Evolutionary conservation across 139 green algal species (phyloP).

Genomic region (Picochlorum sp.): DNA sequence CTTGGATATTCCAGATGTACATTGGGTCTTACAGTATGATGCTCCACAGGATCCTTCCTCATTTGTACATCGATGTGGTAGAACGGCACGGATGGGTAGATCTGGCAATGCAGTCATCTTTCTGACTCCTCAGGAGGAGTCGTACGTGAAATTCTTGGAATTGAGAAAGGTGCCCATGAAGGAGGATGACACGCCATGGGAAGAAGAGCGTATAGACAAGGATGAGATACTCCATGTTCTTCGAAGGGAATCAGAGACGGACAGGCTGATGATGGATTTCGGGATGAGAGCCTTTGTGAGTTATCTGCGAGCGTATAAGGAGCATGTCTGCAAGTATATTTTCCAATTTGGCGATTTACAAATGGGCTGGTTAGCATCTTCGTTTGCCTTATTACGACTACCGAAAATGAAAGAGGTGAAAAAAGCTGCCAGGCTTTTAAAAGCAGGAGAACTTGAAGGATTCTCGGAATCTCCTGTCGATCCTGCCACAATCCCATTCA

Average conservation of each 20-base stretch:
- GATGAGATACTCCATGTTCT: conserved; percentile 12
- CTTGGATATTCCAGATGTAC: conserved; percentile 85
- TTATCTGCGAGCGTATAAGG: conserved; percentile 92
- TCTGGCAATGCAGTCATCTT: conserved; percentile 61
- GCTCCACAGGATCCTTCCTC: conserved; percentile 78
- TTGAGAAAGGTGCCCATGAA: conserved; percentile 58
- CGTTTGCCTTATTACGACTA: conserved; percentile 77
- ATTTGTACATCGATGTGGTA: conserved; percentile 77
- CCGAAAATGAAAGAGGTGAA: conserved; percentile 87
- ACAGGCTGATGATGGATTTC: conserved; percentile 90
- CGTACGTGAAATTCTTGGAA: conserved; percentile 83
- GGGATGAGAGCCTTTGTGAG: conserved; percentile 83
- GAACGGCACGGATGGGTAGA: conserved; percentile 86
- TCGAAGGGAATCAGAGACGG: conserved; percentile 38
- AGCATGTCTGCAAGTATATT: conserved; percentile 93
- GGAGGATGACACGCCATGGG: background rate
- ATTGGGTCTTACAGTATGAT: conserved; percentile 80
- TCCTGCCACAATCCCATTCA: conserved; percentile 47
- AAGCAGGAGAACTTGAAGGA: conserved; percentile 11
- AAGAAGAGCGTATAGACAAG: conserved; percentile 2
- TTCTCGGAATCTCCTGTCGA: conserved; percentile 55
- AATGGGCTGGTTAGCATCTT: conserved; percentile 63
- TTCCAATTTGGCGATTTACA: conserved; percentile 78
- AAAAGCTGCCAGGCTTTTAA: conserved; percentile 14
- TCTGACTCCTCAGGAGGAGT: conserved; percentile 64